Base-by-base conservation (phyloP, 208 protist species). In the Tritrichomonas musculus region DNA sequence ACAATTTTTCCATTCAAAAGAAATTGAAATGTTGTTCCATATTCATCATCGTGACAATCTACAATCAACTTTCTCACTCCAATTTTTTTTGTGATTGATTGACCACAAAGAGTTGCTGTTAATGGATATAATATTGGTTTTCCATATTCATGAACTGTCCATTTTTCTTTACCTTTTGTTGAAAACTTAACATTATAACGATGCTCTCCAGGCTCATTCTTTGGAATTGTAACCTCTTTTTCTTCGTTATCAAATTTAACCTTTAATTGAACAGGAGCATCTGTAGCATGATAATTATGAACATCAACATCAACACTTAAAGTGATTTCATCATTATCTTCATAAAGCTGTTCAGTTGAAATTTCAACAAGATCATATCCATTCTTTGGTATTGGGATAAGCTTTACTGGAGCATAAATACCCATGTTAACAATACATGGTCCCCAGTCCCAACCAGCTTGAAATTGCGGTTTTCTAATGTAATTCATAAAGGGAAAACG, bases 1-100 rank as follows among this genome's bases (percentile, higher is more conserved):
- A 96, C 92, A 41, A 60, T 22, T 27, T 92, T 25, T 4, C 94
- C 95, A 93, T 97, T 97, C 0, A 97, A 82, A 4, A 92, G 25
- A 80, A 96, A 95, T 60, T 94, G 84, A 50, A 96, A 95, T 57
- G 95, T 82, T 13, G 33, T 72, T 33, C 95, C 95, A 30, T 57
- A 49, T 25, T 94, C 0, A 44, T 65, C 69, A 14, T 53, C 5
- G 0, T 65, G 5, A 20, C 72, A 39, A 30, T 92, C 36, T 39
- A 94, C 22, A 66, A 92, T 36, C 4, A 94, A 30, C 9, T 55
- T 27, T 36, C 93, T 60, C 8, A 94, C n/a, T 5, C 93, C 93
- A 49, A 94, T 36, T 8, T 53, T 8, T 25, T 60, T 88, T 25
- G 93, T 92, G 39, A 64, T 57, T 13, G 25, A 0, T 36, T 11